phyloP scores from a whole-genome alignment of 345 rosid genomes.

The Pistacia atlantica region DNA sequence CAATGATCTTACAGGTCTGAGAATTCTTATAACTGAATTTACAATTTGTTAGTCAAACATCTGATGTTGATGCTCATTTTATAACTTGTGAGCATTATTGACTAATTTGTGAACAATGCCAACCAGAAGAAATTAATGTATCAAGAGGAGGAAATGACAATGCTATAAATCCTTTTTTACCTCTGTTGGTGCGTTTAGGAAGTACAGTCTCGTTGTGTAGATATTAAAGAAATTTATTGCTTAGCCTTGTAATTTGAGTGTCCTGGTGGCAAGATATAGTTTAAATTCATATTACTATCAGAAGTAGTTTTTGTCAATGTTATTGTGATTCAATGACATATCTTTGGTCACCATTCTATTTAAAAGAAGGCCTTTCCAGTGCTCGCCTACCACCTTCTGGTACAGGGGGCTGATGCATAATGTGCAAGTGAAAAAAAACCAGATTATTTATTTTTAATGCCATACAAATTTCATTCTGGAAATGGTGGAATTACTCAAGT shows the following conservation, averaged over 20 bases:
- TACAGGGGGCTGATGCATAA: not conserved
- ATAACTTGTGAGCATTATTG: no score
- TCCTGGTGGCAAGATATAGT: not conserved
- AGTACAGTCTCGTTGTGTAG: not conserved
- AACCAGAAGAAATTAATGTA: no score
- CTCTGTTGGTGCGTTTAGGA: not conserved
- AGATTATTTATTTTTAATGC: not conserved
- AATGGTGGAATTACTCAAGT: not conserved
- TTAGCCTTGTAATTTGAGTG: not conserved
- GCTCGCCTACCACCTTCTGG: not conserved
- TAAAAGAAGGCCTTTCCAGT: not conserved
- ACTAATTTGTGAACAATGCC: no score
- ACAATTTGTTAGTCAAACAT: not conserved
- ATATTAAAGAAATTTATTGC: not conserved
- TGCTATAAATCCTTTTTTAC: not conserved
- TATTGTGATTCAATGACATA: no score
- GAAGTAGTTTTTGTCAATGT: no score
- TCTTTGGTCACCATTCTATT: no score
- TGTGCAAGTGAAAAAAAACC: not conserved
- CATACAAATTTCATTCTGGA: not conserved
- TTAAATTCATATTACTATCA: not conserved
- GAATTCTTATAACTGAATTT: constrained; percentile 1
- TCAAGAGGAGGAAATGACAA: no score
- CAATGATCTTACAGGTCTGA: not conserved
- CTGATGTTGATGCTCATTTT: not conserved